Evolutionary conservation across 192 early-diverging fungal species (phyloP).

Genomic region (Entomortierella lignicola): DNA sequence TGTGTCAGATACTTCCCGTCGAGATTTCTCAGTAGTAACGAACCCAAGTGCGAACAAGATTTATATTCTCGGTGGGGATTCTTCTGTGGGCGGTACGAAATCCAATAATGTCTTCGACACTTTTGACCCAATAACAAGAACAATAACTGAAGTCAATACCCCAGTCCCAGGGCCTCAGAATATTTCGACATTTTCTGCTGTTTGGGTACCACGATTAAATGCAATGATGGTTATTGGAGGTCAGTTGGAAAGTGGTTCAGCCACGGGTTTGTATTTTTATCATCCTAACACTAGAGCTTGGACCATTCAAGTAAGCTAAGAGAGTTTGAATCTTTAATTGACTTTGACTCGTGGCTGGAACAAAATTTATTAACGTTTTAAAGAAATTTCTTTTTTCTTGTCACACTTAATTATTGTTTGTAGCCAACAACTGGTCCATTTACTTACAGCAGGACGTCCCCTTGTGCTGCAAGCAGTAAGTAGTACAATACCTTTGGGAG

Average conservation of each 20-base stretch:
- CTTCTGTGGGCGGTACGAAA: conserved; percentile 1
- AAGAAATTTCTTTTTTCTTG: neutral
- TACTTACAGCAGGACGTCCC: conserved; percentile 8
- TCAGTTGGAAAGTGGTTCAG: neutral
- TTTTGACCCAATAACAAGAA: conserved; percentile 12
- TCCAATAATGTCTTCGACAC: conserved; percentile 16
- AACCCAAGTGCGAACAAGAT: conserved; percentile 27
- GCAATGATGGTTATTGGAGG: conserved; percentile 48
- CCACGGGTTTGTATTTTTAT: conserved; percentile 14
- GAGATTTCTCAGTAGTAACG: conserved; percentile 37
- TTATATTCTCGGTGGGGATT: conserved; percentile 40
- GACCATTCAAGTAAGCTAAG: conserved; percentile 25
- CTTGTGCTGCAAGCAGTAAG: conserved; percentile 49
- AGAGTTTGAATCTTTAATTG: neutral
- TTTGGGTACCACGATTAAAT: conserved; percentile 24
- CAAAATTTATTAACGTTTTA: neutral
- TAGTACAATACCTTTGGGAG: neutral
- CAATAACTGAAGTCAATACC: conserved; percentile 17
- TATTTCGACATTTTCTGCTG: conserved; percentile 23
- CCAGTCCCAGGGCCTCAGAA: conserved; percentile 20
- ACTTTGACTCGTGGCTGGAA: no score
- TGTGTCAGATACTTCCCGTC: conserved; percentile 22
- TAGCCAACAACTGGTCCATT: conserved; percentile 45
- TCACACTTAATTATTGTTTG: neutral
- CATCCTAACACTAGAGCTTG: conserved; percentile 21